Conservation (phyloP, 1,284 basidiomycete genomes). For the Tilletiopsis washingtonensis region DNA sequence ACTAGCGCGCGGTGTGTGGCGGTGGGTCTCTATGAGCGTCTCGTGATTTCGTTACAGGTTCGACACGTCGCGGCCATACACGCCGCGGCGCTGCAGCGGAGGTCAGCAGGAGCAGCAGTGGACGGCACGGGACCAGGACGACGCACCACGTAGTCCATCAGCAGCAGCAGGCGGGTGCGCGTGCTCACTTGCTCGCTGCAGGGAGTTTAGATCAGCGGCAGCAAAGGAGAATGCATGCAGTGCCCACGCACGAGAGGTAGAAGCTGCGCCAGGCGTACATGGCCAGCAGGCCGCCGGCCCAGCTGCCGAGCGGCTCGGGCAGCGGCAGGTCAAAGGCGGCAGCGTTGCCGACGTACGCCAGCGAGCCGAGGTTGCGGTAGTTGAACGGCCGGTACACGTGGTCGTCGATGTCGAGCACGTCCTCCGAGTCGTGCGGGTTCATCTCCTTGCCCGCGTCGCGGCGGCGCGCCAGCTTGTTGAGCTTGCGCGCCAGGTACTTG, state of each 20-base stretch:
- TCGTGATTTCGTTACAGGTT: too few relatives aligned
- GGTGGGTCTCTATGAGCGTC: too few relatives aligned
- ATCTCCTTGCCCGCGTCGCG: slow-evolving; percentile 3
- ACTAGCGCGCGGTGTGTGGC: too few relatives aligned
- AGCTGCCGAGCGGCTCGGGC: slow-evolving; percentile 32
- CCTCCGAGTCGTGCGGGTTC: slow-evolving; percentile 20
- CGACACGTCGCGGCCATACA: slow-evolving; percentile 4
- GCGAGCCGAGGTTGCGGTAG: slow-evolving; percentile 34
- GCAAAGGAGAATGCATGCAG: background rate
- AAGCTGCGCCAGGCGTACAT: slow-evolving; percentile 43
- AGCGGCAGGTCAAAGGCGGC: slow-evolving; percentile 45
- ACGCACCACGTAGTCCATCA: slow-evolving; percentile 32
- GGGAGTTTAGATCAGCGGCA: background rate
- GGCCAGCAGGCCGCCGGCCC: slow-evolving; percentile 41
- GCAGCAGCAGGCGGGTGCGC: slow-evolving; percentile 36
- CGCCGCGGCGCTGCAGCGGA: background rate
- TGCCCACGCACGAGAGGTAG: slow-evolving; percentile 15
- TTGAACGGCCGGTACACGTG: slow-evolving; percentile 32
- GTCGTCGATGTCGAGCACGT: slow-evolving; percentile 37
- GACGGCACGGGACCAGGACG: too few relatives aligned
- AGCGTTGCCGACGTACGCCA: slow-evolving; percentile 46
- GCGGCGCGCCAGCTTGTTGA: slow-evolving; percentile 36
- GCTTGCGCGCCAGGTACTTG: slow-evolving; percentile 37
- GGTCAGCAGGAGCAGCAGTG: too few relatives aligned
- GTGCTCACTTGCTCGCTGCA: slow-evolving; percentile 30